These are phyloP conservation scores for Chrysanthemum seticuspe DNA, from an alignment of 129 eudicot species.

Conservation along the genomic window DNA sequence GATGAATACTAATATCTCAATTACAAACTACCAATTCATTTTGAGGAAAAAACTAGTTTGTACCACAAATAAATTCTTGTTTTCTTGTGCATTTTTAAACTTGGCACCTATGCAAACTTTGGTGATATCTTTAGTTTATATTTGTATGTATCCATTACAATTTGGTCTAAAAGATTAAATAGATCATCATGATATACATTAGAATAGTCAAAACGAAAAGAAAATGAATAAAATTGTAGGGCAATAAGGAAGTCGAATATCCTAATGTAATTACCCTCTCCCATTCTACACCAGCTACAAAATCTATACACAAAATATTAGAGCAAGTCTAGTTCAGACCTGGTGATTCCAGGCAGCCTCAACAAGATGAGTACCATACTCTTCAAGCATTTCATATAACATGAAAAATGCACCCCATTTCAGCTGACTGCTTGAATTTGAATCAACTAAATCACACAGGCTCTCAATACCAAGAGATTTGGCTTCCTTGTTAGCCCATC, in stretches of 20 bases:
- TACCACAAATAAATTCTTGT: too few relatives aligned
- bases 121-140: background rate
- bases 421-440: slow-evolving; percentile 37
- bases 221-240: background rate
- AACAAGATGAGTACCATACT: slow-evolving; percentile 98
- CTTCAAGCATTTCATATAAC: slow-evolving; percentile 98
- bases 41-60: too few relatives aligned
- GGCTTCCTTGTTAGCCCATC: slow-evolving; percentile 95
- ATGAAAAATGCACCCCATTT: slow-evolving; percentile 91
- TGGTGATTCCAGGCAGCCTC: slow-evolving; percentile 99
- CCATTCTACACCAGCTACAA: background rate
- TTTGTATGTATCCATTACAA: too few relatives aligned
- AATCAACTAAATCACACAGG: slow-evolving; percentile 39
- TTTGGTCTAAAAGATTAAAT: background rate
- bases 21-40: too few relatives aligned
- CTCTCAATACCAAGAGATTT: slow-evolving; percentile 78
- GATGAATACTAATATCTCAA: too few relatives aligned
- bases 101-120: background rate
- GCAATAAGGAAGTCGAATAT: background rate
- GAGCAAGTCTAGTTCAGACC: slow-evolving; percentile 38
- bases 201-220: background rate
- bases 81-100: background rate
- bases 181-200: slow-evolving; percentile 2
- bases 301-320: background rate
- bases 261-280: slow-evolving; percentile 6